Base-by-base conservation (phyloP, 208 protist genomes). In the Wallacemonas sp. region DNA sequence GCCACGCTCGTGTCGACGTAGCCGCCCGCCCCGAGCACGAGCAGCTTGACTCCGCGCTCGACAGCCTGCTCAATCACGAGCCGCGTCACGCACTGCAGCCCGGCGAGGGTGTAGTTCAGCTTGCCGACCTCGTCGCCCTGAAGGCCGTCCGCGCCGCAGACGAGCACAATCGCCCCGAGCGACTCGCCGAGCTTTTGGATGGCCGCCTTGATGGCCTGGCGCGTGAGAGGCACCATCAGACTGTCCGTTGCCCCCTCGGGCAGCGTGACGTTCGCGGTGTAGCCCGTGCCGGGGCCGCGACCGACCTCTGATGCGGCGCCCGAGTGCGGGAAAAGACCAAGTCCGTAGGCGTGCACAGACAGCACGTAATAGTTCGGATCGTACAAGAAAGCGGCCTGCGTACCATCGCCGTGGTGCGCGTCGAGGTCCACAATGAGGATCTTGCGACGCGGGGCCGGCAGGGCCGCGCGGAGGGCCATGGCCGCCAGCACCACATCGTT, bases 401-500 rank as follows among this genome's bases (percentile, higher is more conserved):
- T 98, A 32, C 98, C 99, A 71, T 99, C 98, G 33, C 98, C 98
- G 72, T 99, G 98, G 79, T 99, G 98, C 42, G 99, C 94, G 77
- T 99, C 98, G 46, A 99, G 95, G 77, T 99, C 98, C 33, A 99
- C 95, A 61, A 99, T 98, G 36, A 99, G 72, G 45, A 99, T 90
- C 52, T 96, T 74, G 65, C 93, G 86, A 38, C 50, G 55, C 14
- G n/a, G 14, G 20, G 22, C 33, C 11, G 70, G 52, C 36, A 87
- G 72, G 22, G 66, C 33, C 14, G 97, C 98, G 26, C 98, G 83
- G 20, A 99, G 85, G 67, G 99, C 97, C 8, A 99, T 66, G 55
- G 99, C 99, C 2, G 65, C 97, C 18, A 99, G 78, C 14, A 99
- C 98, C 49, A 99, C 99, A 80, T 99, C 99, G 75, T 99, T 99